Evolutionary conservation across 441 rosid genomes (phyloP).

Genomic region (Dalechampia spathulata): DNA sequence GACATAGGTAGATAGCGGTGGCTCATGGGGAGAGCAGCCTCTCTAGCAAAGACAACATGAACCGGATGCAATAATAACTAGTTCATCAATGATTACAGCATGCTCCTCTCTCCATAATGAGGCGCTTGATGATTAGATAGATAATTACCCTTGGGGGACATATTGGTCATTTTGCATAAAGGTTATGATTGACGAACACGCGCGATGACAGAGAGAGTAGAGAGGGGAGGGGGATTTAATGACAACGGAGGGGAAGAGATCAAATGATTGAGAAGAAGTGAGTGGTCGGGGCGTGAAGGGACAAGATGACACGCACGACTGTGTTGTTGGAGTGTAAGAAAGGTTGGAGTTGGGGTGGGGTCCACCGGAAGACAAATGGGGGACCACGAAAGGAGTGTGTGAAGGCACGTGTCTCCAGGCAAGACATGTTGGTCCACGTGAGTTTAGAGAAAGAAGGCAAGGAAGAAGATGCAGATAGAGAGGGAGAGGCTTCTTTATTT

Average conservation of each 20-base stretch:
- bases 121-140: constrained; percentile 16
- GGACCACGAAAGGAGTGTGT: constrained; percentile 12
- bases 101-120: neutral
- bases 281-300: constrained; percentile 50
- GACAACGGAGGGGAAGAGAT: constrained; percentile 1
- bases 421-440: constrained; percentile 76
- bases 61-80: neutral
- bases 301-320: constrained; percentile 52
- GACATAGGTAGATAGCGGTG: too few species aligned
- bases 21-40: too few species aligned
- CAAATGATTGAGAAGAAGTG: constrained; percentile 55
- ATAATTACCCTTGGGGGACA: neutral
- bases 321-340: constrained; percentile 11
- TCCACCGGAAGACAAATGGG: constrained; percentile 2
- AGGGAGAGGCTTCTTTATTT: too few species aligned
- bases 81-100: constrained; percentile 15
- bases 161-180: too few species aligned
- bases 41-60: too few species aligned
- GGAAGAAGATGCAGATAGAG: too few species aligned
- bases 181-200: too few species aligned
- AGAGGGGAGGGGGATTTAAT: neutral
- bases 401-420: constrained; percentile 50
- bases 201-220: neutral
- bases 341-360: too few species aligned
- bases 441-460: constrained; percentile 17